Conservation (phyloP, 768 basidiomycete genomes). For the Serpula lacrymans region DNA sequence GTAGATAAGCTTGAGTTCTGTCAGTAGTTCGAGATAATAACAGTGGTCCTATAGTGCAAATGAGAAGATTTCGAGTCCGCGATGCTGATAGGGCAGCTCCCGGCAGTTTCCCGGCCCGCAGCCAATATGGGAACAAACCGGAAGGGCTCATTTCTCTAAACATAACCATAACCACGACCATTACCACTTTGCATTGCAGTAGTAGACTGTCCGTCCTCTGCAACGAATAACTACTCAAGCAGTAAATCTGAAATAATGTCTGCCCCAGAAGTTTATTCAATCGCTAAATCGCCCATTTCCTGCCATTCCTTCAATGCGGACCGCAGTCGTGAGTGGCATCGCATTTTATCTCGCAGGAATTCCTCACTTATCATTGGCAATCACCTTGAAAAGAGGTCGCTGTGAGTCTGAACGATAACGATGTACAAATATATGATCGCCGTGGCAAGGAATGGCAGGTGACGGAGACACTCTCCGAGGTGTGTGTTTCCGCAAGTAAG, state of each 20-base stretch:
- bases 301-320: constrained; percentile 91
- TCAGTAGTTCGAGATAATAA: too few relatives aligned
- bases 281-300: constrained; percentile 83
- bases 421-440: constrained; percentile 75
- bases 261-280: constrained; percentile 69
- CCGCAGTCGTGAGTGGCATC: constrained; percentile 63
- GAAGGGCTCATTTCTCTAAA: not conserved
- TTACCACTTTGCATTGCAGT: constrained; percentile 37
- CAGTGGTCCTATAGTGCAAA: not conserved
- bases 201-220: constrained; percentile 90
- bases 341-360: not conserved
- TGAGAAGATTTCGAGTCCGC: not conserved
- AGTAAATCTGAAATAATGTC: constrained; percentile 41
- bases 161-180: not conserved
- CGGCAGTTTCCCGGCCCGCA: not conserved
- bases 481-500: constrained; percentile 38
- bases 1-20: too few relatives aligned
- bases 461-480: constrained; percentile 83
- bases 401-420: constrained; percentile 86
- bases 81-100: not conserved
- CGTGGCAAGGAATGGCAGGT: constrained; percentile 66
- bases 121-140: too few relatives aligned
- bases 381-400: constrained; percentile 65
- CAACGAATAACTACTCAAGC: constrained; percentile 5
- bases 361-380: constrained; percentile 7